Percentiles rank a stretch among this genome's conserved stretches.
Conservation (phyloP, 345 rosid genomes). For the Eutrema heterophyllum region DNA sequence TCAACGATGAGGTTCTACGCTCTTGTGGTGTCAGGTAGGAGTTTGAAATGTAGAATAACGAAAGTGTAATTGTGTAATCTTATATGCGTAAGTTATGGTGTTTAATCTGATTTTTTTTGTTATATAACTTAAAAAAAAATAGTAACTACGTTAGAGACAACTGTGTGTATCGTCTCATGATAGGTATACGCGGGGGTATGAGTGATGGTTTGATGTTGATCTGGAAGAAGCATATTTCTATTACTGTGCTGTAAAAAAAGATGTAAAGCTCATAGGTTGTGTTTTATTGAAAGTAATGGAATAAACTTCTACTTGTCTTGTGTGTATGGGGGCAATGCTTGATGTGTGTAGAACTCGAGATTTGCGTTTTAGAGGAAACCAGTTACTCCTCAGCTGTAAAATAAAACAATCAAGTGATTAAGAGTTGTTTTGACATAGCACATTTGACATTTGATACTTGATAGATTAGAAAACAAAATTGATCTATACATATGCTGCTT, state of each 20-base stretch:
- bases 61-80: not conserved
- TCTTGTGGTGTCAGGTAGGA: not conserved
- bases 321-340: too few species aligned
- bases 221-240: not conserved
- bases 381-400: too few species aligned
- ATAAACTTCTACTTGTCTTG: not conserved
- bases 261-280: too few species aligned
- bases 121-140: not conserved
- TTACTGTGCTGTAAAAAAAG: not conserved
- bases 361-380: too few species aligned
- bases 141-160: not conserved
- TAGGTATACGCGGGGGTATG: too few species aligned
- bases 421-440: too few species aligned
- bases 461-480: too few species aligned
- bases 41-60: not conserved
- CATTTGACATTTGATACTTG: too few species aligned
- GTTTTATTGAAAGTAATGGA: not conserved
- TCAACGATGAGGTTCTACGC: not conserved
- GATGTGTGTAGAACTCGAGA: too few species aligned
- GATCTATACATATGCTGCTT: too few species aligned
- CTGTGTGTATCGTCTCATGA: not conserved
- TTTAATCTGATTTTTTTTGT: not conserved
- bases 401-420: too few species aligned
- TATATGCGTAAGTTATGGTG: not conserved
- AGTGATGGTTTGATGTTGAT: not conserved